phyloP scores from a whole-genome alignment of 306 rosid genomes.

The Begonia loranthoides region DNA sequence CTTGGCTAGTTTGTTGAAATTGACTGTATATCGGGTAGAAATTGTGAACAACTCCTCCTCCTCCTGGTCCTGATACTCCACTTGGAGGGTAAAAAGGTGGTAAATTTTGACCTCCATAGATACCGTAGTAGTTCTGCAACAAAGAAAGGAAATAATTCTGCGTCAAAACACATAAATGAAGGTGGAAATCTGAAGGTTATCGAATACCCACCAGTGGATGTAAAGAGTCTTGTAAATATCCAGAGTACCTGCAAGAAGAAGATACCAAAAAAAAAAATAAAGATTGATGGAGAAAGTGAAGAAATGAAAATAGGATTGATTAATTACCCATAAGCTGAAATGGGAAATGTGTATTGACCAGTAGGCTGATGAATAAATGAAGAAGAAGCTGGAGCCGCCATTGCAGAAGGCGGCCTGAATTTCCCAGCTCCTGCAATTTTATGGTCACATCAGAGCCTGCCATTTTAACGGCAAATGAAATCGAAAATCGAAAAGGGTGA shows the following conservation, averaged over 20 bases:
- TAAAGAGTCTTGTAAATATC: conserved; percentile 65
- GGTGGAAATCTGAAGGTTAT: too few relatives aligned
- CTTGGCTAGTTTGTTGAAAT: conserved; percentile 45
- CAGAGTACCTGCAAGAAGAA: conserved; percentile 40
- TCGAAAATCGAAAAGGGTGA: too few relatives aligned
- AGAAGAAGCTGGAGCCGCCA: conserved; percentile 52
- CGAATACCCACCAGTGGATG: conserved; percentile 42
- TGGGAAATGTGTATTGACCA: conserved; percentile 64
- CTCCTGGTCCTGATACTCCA: conserved; percentile 47
- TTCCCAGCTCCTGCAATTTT: conserved; percentile 32
- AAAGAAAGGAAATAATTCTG: too few relatives aligned
- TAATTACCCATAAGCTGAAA: conserved; percentile 69
- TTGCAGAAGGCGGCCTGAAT: conserved; percentile 53
- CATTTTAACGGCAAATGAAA: too few relatives aligned
- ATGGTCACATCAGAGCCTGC: not conserved
- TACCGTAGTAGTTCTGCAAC: conserved; percentile 53
- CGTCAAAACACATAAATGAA: too few relatives aligned
- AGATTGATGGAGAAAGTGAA: conserved; percentile 1
- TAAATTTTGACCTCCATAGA: conserved; percentile 77
- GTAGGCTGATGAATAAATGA: conserved; percentile 55
- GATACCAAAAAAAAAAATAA: conserved; percentile 7
- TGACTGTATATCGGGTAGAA: conserved; percentile 66
- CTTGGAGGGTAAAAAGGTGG: conserved; percentile 47
- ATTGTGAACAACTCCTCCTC: conserved; percentile 45
- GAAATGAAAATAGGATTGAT: conserved; percentile 3